These are phyloP conservation scores for Penicillium manginii DNA, from an alignment of 495 filamentous ascomycete genomes.

Conservation along the genomic window DNA sequence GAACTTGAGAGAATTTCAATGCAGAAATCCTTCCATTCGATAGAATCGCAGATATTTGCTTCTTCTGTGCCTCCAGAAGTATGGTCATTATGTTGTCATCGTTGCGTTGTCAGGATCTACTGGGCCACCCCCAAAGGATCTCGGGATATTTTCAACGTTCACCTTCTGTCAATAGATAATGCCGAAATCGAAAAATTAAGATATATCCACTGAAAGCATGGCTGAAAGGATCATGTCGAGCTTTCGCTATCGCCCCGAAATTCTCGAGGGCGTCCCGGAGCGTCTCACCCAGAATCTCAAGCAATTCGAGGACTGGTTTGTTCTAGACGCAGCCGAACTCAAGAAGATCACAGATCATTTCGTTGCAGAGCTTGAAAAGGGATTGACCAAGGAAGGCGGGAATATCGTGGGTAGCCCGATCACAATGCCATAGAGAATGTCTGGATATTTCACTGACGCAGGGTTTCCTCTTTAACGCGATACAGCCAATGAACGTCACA, in stretches of 20 bases:
- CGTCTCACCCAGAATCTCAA: constrained; percentile 75
- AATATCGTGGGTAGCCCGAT: constrained; percentile 69
- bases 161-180: not conserved
- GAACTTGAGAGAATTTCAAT: not conserved
- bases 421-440: not conserved
- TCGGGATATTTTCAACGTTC: not conserved
- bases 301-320: constrained; percentile 75
- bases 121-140: not conserved
- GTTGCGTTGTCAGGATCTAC: constrained; percentile 19
- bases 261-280: constrained; percentile 70
- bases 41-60: not conserved
- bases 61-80: not conserved
- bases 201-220: not conserved
- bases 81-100: constrained; percentile 26
- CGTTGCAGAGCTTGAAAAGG: constrained; percentile 76
- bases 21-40: not conserved
- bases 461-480: not conserved
- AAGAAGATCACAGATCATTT: constrained; percentile 89
- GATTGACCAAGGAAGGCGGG: constrained; percentile 79
- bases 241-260: constrained; percentile 46
- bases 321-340: constrained; percentile 69
- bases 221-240: constrained; percentile 14
- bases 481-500: constrained; percentile 92
- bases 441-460: not conserved
- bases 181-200: not conserved